Percentiles rank a stretch among this genome's conserved stretches.
phyloP scores from a whole-genome alignment of 1,139 yeast species.

The Nakaseomyces nivariensis region DNA sequence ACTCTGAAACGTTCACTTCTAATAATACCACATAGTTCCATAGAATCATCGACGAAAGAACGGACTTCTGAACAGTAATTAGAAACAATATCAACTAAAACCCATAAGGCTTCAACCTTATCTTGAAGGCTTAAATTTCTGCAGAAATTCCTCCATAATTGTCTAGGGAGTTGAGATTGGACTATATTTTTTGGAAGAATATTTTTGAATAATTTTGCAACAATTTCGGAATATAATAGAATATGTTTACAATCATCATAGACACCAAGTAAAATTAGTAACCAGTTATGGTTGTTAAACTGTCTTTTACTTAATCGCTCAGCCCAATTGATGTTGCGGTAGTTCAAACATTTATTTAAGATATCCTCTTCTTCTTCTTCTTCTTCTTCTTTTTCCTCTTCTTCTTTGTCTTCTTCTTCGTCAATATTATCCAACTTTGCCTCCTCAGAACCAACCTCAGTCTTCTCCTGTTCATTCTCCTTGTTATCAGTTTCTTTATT shows the following conservation, averaged over 20 bases:
- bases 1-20: constrained; percentile 28
- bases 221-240: constrained; percentile 21
- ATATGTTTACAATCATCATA: constrained; percentile 34
- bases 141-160: constrained; percentile 28
- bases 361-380: constrained; percentile 14
- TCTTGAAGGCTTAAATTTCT: constrained; percentile 20
- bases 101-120: constrained; percentile 24
- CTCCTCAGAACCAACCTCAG: background rate
- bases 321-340: constrained; percentile 62
- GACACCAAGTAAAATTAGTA: constrained; percentile 63
- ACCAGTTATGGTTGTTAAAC: constrained; percentile 83
- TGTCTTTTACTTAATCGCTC: constrained; percentile 64
- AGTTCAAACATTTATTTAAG: constrained; percentile 46
- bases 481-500: background rate
- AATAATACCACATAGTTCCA: constrained; percentile 27
- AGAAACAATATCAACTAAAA: constrained; percentile 24
- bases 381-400: constrained; percentile 14
- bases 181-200: constrained; percentile 21
- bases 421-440: background rate
- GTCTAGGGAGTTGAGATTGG: constrained; percentile 23
- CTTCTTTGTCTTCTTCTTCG: constrained; percentile 7
- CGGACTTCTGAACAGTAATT: constrained; percentile 27
- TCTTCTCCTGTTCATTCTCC: background rate
- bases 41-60: constrained; percentile 24
- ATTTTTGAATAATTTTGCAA: constrained; percentile 16